Percentiles rank a stretch among this genome's conserved stretches.
Conservation (phyloP, 192 early-diverging fungal species). For the Coemansia sp. region DNA sequence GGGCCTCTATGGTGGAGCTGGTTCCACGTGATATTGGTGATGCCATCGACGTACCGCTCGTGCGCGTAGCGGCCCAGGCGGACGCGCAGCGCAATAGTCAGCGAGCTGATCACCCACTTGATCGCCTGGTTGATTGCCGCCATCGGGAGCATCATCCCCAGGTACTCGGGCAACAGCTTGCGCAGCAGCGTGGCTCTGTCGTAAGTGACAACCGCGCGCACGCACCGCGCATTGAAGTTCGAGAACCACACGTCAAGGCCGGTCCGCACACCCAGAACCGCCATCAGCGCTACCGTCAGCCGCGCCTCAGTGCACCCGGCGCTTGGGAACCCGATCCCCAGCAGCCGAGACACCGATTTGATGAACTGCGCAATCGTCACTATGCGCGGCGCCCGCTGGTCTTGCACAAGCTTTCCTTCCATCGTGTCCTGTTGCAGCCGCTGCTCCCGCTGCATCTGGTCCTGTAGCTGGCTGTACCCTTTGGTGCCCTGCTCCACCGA, state of each 20-base stretch:
- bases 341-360: constrained; percentile 37
- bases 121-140: constrained; percentile 53
- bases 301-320: constrained; percentile 42
- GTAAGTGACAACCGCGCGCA: constrained; percentile 46
- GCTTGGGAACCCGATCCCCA: constrained; percentile 45
- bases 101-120: constrained; percentile 52
- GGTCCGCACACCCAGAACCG: constrained; percentile 43
- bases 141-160: constrained; percentile 52
- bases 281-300: constrained; percentile 36
- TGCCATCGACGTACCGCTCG: constrained; percentile 51
- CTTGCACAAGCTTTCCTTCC: constrained; percentile 24
- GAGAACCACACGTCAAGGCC: constrained; percentile 54
- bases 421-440: constrained; percentile 39
- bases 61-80: constrained; percentile 47
- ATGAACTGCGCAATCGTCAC: constrained; percentile 53
- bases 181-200: constrained; percentile 40
- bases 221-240: constrained; percentile 51
- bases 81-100: constrained; percentile 51
- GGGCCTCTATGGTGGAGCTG: constrained; percentile 29
- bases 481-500: constrained; percentile 36
- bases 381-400: constrained; percentile 30
- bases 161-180: constrained; percentile 50
- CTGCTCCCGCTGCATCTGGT: constrained; percentile 48
- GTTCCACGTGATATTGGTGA: constrained; percentile 55
- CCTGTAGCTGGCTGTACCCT: constrained; percentile 39